Percentiles rank a stretch among this genome's conserved stretches.
Conservation (phyloP, 2,329 filamentous ascomycete species). For the Verticillium dahliae region DNA sequence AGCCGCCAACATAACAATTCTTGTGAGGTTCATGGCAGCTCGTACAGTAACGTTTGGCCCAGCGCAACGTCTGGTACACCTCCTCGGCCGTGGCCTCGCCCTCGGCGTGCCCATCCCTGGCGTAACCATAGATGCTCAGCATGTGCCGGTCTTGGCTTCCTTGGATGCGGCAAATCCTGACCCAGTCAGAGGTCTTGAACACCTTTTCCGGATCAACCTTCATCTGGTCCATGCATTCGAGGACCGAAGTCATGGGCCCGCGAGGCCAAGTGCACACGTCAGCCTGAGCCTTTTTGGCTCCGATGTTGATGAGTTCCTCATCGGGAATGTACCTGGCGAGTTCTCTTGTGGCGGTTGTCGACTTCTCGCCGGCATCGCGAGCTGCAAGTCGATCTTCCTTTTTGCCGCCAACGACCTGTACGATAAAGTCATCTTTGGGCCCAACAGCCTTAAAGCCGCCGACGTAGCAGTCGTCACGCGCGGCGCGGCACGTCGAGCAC, state of each 20-base stretch:
- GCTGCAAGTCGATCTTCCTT: neutral
- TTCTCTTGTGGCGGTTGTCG: too few relatives aligned
- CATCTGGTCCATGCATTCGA: neutral
- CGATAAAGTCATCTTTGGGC: neutral
- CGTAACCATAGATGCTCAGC: neutral
- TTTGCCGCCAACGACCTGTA: neutral
- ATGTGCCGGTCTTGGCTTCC: neutral
- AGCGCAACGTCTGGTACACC: neutral
- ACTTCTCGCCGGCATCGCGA: too few relatives aligned
- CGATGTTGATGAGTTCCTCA: too few relatives aligned
- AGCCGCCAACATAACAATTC: neutral
- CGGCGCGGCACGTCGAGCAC: neutral
- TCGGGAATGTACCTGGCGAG: too few relatives aligned
- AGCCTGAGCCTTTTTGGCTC: too few relatives aligned
- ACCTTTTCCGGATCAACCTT: neutral
- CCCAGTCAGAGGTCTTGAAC: neutral
- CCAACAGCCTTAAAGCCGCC: neutral
- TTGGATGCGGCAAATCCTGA: neutral
- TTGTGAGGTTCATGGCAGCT: neutral
- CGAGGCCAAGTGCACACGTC: neutral
- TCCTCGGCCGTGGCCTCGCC: neutral
- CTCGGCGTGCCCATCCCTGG: neutral
- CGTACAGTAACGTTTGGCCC: neutral
- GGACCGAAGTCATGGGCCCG: neutral
- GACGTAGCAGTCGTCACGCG: neutral